These are phyloP conservation scores for Collybiopsis luxurians DNA, from an alignment of 768 basidiomycete genomes.

Conservation along the genomic window DNA sequence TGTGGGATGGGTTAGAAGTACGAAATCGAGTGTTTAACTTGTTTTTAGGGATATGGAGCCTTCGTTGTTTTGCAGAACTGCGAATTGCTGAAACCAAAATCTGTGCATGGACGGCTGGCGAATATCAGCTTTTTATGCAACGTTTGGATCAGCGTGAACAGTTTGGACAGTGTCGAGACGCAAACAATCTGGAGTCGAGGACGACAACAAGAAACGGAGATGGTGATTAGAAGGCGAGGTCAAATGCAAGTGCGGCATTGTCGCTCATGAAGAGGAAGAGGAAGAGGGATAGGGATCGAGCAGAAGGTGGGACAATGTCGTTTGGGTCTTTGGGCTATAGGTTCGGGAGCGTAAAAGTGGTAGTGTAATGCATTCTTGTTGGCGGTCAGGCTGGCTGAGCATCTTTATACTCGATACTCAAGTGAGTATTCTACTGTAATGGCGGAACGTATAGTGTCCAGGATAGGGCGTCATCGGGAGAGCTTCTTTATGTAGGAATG, in stretches of 20 bases:
- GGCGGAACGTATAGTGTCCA: too few relatives aligned
- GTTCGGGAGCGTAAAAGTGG: conserved; percentile 80
- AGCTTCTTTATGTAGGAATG: too few relatives aligned
- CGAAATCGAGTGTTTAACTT: conserved; percentile 61
- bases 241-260: conserved; percentile 49
- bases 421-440: too few relatives aligned
- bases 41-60: conserved; percentile 74
- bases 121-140: conserved; percentile 81
- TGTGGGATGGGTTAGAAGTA: conserved; percentile 83
- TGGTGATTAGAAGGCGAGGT: conserved; percentile 78
- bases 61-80: conserved; percentile 92
- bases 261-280: conserved; percentile 9
- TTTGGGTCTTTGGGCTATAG: conserved; percentile 67
- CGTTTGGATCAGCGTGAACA: conserved; percentile 64
- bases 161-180: conserved; percentile 90
- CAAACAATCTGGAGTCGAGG: conserved; percentile 89
- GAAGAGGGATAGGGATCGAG: conserved; percentile 31
- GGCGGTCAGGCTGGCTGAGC: conserved; percentile 74
- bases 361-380: conserved; percentile 82
- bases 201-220: conserved; percentile 91
- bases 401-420: too few relatives aligned
- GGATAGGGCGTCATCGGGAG: too few relatives aligned
- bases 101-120: conserved; percentile 57
- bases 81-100: conserved; percentile 81
- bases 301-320: not conserved